These are phyloP conservation scores for Immersiella caudata DNA, from an alignment of 495 filamentous ascomycete genomes.

Conservation along the genomic window DNA sequence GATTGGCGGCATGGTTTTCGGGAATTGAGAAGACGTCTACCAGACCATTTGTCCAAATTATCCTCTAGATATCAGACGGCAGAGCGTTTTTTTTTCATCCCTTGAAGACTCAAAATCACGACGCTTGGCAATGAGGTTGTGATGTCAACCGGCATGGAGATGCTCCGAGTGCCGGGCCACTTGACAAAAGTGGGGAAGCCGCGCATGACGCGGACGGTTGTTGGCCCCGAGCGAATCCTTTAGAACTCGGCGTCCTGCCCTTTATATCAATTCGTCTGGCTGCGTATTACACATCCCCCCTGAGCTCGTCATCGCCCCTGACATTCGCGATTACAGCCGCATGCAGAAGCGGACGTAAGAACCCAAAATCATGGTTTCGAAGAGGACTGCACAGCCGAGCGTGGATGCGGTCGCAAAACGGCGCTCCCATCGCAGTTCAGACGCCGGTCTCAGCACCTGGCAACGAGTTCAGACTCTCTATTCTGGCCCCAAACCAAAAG, in stretches of 20 bases:
- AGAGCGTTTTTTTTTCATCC: too few species aligned
- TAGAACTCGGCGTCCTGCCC: neutral
- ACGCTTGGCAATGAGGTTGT: neutral
- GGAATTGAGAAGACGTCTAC: too few species aligned
- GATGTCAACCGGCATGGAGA: slow-evolving; percentile 1
- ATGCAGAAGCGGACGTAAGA: neutral
- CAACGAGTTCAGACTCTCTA: slow-evolving; percentile 21
- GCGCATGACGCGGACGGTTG: slow-evolving; percentile 2
- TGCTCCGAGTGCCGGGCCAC: neutral
- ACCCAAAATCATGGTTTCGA: neutral
- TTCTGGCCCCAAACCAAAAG: slow-evolving; percentile 11
- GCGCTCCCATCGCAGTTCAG: slow-evolving; percentile 7
- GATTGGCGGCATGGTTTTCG: too few species aligned
- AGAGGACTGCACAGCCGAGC: neutral
- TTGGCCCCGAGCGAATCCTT: neutral
- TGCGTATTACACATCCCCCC: neutral
- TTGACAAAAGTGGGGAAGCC: neutral
- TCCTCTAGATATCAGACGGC: too few species aligned
- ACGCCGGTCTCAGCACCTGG: slow-evolving; percentile 24
- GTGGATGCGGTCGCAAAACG: neutral
- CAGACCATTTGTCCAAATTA: too few species aligned
- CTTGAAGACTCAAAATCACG: neutral
- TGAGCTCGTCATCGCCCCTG: slow-evolving; percentile 12
- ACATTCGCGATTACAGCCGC: neutral
- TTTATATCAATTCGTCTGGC: slow-evolving; percentile 4